These are phyloP conservation scores for Hanseniaspora osmophila DNA, from an alignment of 805 yeast genomes.

Conservation along the genomic window DNA sequence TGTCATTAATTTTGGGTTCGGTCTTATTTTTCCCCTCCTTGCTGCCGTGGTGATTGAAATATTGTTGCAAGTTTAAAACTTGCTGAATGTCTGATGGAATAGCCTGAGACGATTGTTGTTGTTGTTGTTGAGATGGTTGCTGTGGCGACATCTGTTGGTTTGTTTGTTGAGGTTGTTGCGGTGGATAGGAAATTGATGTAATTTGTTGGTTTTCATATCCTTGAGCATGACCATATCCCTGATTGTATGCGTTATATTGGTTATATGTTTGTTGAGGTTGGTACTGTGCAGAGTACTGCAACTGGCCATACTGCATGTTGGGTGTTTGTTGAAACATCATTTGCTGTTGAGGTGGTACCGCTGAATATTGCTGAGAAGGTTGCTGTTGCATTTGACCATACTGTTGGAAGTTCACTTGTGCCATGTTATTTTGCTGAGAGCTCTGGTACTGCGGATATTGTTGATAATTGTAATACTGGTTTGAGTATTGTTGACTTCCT, in stretches of 20 bases:
- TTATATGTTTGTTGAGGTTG: conserved; percentile 9
- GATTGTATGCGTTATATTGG: conserved; percentile 1
- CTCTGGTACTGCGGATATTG: conserved; percentile 1
- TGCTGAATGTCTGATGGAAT: neutral
- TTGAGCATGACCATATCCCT: too few species aligned
- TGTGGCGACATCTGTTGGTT: conserved; percentile 14
- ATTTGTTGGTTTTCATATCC: too few species aligned
- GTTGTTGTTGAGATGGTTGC: conserved; percentile 8
- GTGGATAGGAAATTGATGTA: neutral
- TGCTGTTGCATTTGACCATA: conserved; percentile 9
- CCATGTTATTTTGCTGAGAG: conserved; percentile 3
- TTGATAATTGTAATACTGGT: neutral
- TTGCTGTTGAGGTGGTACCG: too few species aligned
- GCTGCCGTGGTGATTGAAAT: neutral
- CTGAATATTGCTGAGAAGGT: conserved; percentile 5
- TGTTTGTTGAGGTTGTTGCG: conserved; percentile 17
- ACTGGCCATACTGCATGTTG: too few species aligned
- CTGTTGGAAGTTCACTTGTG: conserved; percentile 2
- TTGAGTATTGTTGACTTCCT: neutral
- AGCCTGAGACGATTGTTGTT: neutral
- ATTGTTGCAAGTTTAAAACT: neutral
- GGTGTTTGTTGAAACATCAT: too few species aligned
- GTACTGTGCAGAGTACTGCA: conserved; percentile 3
- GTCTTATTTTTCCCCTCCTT: neutral
- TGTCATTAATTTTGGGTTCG: neutral